These are phyloP conservation scores for Harrya chromipes DNA, from an alignment of 768 basidiomycete species.

Conservation along the genomic window DNA sequence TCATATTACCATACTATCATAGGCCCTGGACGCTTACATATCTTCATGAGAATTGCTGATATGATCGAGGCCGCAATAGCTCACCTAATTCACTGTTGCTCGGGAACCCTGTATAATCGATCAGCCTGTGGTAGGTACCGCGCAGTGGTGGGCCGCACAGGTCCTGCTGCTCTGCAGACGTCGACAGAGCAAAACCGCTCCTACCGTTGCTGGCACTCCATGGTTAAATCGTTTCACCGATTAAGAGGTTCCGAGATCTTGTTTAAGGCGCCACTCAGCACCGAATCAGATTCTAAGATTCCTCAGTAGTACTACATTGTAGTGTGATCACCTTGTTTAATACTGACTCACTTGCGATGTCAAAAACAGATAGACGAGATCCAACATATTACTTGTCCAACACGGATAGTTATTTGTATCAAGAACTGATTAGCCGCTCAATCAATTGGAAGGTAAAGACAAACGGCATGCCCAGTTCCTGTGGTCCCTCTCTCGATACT, in stretches of 20 bases:
- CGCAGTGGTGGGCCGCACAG: too few species aligned
- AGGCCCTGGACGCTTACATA: constrained; percentile 10
- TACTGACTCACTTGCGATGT: constrained; percentile 1
- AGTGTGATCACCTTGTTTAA: not conserved
- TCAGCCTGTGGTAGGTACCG: not conserved
- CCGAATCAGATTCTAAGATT: not conserved
- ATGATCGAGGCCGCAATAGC: constrained; percentile 15
- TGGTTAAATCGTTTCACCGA: not conserved
- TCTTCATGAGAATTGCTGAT: constrained; percentile 6
- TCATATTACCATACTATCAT: too few species aligned
- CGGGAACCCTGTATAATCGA: not conserved
- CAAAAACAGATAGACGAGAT: not conserved
- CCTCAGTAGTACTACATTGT: not conserved
- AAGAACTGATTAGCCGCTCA: constrained; percentile 70
- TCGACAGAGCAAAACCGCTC: too few species aligned
- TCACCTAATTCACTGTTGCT: constrained; percentile 17
- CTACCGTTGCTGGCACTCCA: too few species aligned
- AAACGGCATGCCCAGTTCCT: constrained; percentile 73
- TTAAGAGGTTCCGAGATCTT: constrained; percentile 4
- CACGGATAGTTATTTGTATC: constrained; percentile 35
- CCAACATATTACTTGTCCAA: too few species aligned
- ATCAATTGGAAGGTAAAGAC: constrained; percentile 42
- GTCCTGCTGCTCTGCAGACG: too few species aligned
- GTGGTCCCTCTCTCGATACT: constrained; percentile 45
- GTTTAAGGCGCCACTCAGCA: too few species aligned